A percentile compares a stretch with the other conserved stretches of the same genome.
These are phyloP conservation scores for Mallotus nudiflorus DNA, from an alignment of 345 rosid genomes.

Conservation along the genomic window DNA sequence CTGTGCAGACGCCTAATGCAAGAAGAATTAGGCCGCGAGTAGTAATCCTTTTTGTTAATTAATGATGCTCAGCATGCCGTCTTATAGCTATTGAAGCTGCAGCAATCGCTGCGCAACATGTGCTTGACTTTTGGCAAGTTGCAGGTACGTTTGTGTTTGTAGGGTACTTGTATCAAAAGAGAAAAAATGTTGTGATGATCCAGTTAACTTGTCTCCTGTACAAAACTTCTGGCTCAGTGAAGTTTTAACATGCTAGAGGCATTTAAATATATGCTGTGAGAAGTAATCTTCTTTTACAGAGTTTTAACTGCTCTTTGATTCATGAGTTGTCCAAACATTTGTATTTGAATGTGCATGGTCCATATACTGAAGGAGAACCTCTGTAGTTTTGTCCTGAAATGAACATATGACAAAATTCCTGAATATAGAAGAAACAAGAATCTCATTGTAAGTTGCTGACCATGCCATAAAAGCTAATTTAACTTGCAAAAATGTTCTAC, in stretches of 20 bases:
- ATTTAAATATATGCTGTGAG: conserved; percentile 5
- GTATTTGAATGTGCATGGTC: not conserved
- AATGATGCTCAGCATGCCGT: conserved; percentile 15
- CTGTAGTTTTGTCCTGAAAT: not conserved
- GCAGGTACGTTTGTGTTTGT: conserved; percentile 14
- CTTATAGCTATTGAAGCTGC: conserved; percentile 24
- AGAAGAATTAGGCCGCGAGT: conserved; percentile 11
- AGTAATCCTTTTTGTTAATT: conserved; percentile 8
- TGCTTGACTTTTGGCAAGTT: conserved; percentile 6
- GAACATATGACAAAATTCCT: not conserved
- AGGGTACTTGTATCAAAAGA: conserved; percentile 4
- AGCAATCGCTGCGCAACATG: conserved; percentile 27
- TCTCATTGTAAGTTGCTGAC: too few relatives aligned
- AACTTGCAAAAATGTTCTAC: not conserved
- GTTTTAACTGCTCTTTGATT: too few relatives aligned
- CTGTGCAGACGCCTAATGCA: not conserved
- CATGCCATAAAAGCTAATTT: not conserved
- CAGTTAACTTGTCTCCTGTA: conserved; percentile 27
- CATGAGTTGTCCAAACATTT: not conserved
- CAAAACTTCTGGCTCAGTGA: conserved; percentile 33
- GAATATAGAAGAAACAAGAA: too few relatives aligned
- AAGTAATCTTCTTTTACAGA: too few relatives aligned
- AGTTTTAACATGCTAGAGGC: conserved; percentile 20
- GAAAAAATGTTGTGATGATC: conserved; percentile 6
- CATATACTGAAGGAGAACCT: too few relatives aligned